Conservation (phyloP, 2,329 filamentous ascomycete species). For the Venturia nashicola region DNA sequence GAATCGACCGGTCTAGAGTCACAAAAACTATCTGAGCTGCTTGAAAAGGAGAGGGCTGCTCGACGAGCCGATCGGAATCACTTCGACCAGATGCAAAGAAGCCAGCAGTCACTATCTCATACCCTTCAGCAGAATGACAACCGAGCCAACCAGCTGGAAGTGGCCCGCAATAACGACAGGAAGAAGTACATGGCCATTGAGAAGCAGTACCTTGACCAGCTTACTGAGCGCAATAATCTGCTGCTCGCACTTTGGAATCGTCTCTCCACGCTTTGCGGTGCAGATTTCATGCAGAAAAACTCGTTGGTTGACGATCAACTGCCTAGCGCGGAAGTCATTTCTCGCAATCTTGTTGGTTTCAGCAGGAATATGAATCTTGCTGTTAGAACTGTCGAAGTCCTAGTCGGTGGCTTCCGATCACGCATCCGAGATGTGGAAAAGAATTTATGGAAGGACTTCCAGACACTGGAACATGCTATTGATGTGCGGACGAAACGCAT, state of each 20-base stretch:
- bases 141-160: slow-evolving; percentile 76
- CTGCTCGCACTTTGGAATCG: slow-evolving; percentile 84
- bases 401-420: slow-evolving; percentile 64
- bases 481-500: slow-evolving; percentile 73
- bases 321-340: slow-evolving; percentile 74
- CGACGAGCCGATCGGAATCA: slow-evolving; percentile 79
- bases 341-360: slow-evolving; percentile 75
- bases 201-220: slow-evolving; percentile 70
- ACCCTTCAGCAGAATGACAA: slow-evolving; percentile 77
- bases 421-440: slow-evolving; percentile 79
- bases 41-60: slow-evolving; percentile 79
- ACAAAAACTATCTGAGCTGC: slow-evolving; percentile 69
- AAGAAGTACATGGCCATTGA: slow-evolving; percentile 67
- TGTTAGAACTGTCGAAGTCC: slow-evolving; percentile 72
- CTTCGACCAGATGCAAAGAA: slow-evolving; percentile 79
- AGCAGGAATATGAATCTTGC: slow-evolving; percentile 80
- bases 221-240: slow-evolving; percentile 79
- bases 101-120: slow-evolving; percentile 74
- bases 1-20: slow-evolving; percentile 82
- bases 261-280: slow-evolving; percentile 72
- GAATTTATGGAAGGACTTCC: slow-evolving; percentile 83
- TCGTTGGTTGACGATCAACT: slow-evolving; percentile 79
- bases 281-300: slow-evolving; percentile 85
- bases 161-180: slow-evolving; percentile 63
- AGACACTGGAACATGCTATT: slow-evolving; percentile 68